Evolutionary conservation across 2,329 filamentous ascomycete genomes (phyloP).

Genomic region (Alternaria arborescens): DNA sequence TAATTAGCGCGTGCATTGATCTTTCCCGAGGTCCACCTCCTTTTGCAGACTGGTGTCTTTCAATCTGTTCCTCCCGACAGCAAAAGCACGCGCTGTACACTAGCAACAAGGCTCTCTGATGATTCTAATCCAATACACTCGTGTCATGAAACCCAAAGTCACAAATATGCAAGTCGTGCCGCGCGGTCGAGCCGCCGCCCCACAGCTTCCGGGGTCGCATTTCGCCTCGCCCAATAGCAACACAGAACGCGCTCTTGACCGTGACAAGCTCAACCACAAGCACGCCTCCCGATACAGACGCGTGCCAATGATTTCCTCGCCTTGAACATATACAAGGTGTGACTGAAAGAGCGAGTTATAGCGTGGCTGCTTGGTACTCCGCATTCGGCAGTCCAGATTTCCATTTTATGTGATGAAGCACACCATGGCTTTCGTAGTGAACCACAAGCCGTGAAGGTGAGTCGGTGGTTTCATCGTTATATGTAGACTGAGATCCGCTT

Average conservation of each 20-base stretch:
- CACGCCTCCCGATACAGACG: conserved; percentile 19
- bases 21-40: neutral
- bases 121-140: neutral
- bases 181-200: conserved; percentile 18
- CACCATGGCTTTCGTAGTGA: conserved; percentile 9
- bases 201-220: neutral
- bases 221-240: conserved; percentile 21
- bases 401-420: conserved; percentile 16
- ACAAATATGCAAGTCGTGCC: conserved; percentile 14
- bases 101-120: neutral
- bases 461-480: neutral
- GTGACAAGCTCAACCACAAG: conserved; percentile 24
- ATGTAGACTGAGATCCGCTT: neutral
- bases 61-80: neutral
- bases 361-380: conserved; percentile 13
- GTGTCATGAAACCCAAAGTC: neutral
- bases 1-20: neutral
- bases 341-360: conserved; percentile 13
- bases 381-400: conserved; percentile 19
- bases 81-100: neutral
- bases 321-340: neutral
- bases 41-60: neutral
- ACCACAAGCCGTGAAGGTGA: neutral
- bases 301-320: conserved; percentile 20
- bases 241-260: conserved; percentile 11